Evolutionary conservation across 2,329 filamentous ascomycete species (phyloP).

Genomic region (Pyrenochaeta sp.): DNA sequence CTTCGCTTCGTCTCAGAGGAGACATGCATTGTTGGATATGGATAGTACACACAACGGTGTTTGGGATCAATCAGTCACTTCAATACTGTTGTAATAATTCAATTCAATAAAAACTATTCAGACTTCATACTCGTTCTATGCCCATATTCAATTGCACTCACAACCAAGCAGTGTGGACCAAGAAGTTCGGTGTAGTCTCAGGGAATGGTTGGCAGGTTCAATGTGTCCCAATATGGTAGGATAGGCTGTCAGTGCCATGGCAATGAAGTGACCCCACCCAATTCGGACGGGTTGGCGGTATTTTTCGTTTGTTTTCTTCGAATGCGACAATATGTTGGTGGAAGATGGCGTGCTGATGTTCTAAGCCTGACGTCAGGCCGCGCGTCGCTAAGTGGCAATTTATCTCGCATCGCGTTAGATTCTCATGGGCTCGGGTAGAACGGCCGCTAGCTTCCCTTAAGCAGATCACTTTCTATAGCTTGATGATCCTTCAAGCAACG

Average conservation of each 20-base stretch:
- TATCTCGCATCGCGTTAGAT: neutral
- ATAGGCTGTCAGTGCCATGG: too few relatives aligned
- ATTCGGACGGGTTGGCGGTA: too few relatives aligned
- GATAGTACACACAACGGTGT: conserved; percentile 1
- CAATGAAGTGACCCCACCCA: too few relatives aligned
- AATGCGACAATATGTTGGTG: neutral
- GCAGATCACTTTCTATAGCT: neutral
- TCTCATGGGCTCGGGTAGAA: neutral
- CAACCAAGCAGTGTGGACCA: too few relatives aligned
- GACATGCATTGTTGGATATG: conserved; percentile 13
- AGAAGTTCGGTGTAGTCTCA: too few relatives aligned
- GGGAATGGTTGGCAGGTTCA: too few relatives aligned
- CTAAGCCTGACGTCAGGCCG: neutral
- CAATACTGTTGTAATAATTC: conserved; percentile 6
- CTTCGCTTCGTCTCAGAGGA: conserved; percentile 18
- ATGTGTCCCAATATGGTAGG: too few relatives aligned
- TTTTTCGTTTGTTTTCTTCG: too few relatives aligned
- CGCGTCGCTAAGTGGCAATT: neutral
- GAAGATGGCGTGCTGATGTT: neutral
- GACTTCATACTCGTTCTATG: too few relatives aligned
- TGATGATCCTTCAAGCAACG: neutral
- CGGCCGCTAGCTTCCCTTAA: neutral
- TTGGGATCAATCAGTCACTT: conserved; percentile 8
- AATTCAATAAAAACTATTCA: neutral
- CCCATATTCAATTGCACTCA: too few relatives aligned